phyloP scores from a whole-genome alignment of 106 monocot species.

The Dendrobium huoshanense region DNA sequence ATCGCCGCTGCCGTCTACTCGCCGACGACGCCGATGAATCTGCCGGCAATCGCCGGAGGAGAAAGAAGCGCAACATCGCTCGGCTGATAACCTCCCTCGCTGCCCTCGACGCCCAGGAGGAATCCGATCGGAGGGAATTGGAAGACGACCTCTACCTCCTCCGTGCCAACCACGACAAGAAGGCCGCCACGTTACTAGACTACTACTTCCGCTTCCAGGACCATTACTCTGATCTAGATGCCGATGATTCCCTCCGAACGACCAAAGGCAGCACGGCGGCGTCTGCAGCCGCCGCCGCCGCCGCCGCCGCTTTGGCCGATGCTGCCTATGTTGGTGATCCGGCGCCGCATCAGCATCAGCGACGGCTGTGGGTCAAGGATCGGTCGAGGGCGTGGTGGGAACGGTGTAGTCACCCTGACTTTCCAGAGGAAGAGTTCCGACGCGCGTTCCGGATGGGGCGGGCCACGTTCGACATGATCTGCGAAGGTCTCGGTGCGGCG shows the following conservation, averaged over 20 bases:
- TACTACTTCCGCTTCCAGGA: constrained; percentile 25
- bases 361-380: constrained; percentile 55
- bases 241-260: constrained; percentile 18
- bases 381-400: constrained; percentile 61
- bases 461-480: constrained; percentile 46
- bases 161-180: constrained; percentile 20
- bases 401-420: constrained; percentile 35
- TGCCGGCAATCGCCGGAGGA: not conserved
- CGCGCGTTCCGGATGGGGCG: constrained; percentile 41
- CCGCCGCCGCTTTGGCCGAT: constrained; percentile 6
- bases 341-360: constrained; percentile 5
- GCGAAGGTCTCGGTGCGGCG: constrained; percentile 33
- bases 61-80: constrained; percentile 27
- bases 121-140: constrained; percentile 14
- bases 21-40: constrained; percentile 1
- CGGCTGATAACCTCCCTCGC: constrained; percentile 37
- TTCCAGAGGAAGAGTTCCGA: constrained; percentile 42
- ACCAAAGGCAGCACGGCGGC: constrained; percentile 13
- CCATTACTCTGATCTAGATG: constrained; percentile 32
- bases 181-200: constrained; percentile 20
- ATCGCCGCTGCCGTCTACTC: not conserved
- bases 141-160: constrained; percentile 29
- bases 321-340: constrained; percentile 13
- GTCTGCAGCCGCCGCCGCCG: constrained; percentile 15
- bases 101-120: constrained; percentile 35